Conservation (phyloP, 2,329 filamentous ascomycete genomes). For the Chrysoporthe austroafricana region DNA sequence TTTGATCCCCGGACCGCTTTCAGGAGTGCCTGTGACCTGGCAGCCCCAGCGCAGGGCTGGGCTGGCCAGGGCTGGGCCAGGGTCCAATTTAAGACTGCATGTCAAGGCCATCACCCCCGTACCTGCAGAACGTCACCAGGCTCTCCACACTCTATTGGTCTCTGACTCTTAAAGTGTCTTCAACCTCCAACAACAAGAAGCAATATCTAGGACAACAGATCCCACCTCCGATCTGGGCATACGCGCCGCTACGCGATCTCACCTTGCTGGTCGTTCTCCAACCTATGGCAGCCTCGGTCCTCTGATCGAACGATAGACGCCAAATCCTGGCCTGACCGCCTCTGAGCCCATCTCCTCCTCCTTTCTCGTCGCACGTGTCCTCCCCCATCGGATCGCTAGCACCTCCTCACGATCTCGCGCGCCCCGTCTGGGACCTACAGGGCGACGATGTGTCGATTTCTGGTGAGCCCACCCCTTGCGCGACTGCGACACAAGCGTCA, state of each 20-base stretch:
- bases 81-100: conserved; percentile 1
- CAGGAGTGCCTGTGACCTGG: conserved; percentile 3
- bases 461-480: conserved; percentile 42
- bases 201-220: neutral
- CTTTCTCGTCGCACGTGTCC: neutral
- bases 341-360: neutral
- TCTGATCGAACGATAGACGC: neutral
- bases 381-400: neutral
- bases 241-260: neutral
- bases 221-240: neutral
- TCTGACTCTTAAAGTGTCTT: neutral
- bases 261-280: neutral
- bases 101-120: neutral
- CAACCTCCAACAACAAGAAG: neutral
- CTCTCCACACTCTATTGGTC: neutral
- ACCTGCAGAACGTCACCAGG: conserved; percentile 16
- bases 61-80: neutral
- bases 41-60: neutral
- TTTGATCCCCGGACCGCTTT: conserved; percentile 3
- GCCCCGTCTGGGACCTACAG: neutral
- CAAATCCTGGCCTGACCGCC: neutral
- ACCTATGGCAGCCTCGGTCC: neutral
- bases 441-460: conserved; percentile 59
- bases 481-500: conserved; percentile 17
- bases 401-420: neutral